Conservation (phyloP, 345 rosid species). For the Balakata baccata region DNA sequence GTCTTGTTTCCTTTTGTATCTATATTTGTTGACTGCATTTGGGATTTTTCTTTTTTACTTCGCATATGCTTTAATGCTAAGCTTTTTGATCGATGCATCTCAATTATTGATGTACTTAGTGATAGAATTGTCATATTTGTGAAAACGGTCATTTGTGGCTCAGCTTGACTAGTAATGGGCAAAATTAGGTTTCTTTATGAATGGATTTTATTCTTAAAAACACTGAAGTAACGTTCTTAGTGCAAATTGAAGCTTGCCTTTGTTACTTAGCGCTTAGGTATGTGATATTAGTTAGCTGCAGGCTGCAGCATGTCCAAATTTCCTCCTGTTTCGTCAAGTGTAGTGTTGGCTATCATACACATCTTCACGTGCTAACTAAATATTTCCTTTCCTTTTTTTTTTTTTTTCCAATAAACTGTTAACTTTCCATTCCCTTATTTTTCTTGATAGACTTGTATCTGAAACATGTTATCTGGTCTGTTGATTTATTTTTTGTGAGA, state of each 20-base stretch:
- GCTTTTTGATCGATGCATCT: not conserved
- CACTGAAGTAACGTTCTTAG: not conserved
- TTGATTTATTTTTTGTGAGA: not conserved
- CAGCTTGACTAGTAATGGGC: not conserved
- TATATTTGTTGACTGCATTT: not conserved
- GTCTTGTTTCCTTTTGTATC: not conserved
- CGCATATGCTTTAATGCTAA: not conserved
- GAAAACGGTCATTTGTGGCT: not conserved
- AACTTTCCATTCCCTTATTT: too few species aligned
- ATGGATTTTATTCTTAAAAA: not conserved
- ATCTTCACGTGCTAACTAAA: too few species aligned
- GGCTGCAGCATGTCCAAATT: not conserved
- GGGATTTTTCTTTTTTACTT: not conserved
- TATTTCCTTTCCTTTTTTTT: too few species aligned
- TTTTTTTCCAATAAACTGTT: not conserved
- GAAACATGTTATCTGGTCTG: not conserved
- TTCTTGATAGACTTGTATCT: not conserved
- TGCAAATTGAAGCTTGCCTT: not conserved
- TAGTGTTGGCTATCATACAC: not conserved
- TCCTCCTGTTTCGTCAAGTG: not conserved
- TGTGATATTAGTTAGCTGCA: too few species aligned
- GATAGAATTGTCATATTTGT: constrained; percentile 6
- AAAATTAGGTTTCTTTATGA: not conserved
- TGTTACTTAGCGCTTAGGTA: not conserved
- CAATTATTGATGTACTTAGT: not conserved